Evolutionary conservation across 2,329 filamentous ascomycete species (phyloP).

Genomic region (Hortaea werneckii): DNA sequence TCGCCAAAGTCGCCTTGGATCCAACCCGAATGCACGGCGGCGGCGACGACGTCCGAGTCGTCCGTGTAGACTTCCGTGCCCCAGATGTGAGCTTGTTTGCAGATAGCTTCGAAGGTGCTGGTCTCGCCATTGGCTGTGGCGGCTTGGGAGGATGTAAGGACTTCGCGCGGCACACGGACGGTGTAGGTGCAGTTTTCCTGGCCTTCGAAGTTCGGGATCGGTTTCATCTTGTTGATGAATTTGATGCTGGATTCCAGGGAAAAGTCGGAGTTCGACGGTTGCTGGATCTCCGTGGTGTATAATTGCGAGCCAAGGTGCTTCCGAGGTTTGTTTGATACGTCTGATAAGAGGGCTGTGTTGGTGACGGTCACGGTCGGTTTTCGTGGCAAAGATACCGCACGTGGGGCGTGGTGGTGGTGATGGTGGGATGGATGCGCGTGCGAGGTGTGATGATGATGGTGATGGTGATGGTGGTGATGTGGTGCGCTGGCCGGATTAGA

Average conservation of each 20-base stretch:
- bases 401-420: conserved; percentile 28
- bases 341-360: conserved; percentile 61
- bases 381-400: conserved; percentile 33
- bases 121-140: conserved; percentile 22
- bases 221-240: conserved; percentile 52
- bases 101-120: conserved; percentile 70
- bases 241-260: conserved; percentile 44
- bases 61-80: conserved; percentile 92
- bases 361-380: conserved; percentile 58
- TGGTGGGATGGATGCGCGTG: conserved; percentile 24
- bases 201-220: conserved; percentile 64
- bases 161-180: conserved; percentile 72
- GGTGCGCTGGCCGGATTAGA: conserved; percentile 18
- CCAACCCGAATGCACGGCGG: conserved; percentile 88
- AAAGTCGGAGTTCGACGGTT: conserved; percentile 26
- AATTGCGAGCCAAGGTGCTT: conserved; percentile 76
- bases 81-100: conserved; percentile 70
- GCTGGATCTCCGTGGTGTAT: conserved; percentile 58
- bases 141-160: conserved; percentile 39
- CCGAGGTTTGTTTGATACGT: conserved; percentile 59
- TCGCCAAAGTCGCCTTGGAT: conserved; percentile 80
- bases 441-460: conserved; percentile 31
- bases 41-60: conserved; percentile 85
- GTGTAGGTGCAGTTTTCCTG: conserved; percentile 87
- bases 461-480: conserved; percentile 25